A percentile compares a stretch with the other conserved stretches of the same genome.
Conservation (phyloP, 225 moss, liverwort and hornwort genomes). For the Lunularia cruciata region DNA sequence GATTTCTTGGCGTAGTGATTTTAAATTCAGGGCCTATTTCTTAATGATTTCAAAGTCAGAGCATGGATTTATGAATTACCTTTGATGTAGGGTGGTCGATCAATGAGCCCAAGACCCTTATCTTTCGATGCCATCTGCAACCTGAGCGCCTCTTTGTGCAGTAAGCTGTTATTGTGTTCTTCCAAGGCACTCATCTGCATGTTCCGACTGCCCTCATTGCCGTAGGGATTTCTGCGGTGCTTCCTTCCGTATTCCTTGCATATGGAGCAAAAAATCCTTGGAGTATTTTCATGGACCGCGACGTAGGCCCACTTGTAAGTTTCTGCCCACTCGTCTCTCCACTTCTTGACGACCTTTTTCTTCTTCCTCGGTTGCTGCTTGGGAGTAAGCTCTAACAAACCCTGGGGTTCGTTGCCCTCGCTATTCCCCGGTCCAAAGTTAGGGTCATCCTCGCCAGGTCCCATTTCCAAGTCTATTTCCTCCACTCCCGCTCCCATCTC, state of each 20-base stretch:
- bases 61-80: constrained; percentile 45
- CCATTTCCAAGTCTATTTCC: constrained; percentile 99
- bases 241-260: constrained; percentile 98
- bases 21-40: not conserved
- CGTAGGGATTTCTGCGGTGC: constrained; percentile 94
- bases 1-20: not conserved
- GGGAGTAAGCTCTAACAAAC: constrained; percentile 61
- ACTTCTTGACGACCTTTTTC: constrained; percentile 99
- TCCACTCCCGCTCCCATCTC: constrained; percentile 85
- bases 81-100: constrained; percentile 85
- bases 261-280: constrained; percentile 94
- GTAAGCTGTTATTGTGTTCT: constrained; percentile 94
- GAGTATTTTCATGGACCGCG: constrained; percentile 82
- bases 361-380: constrained; percentile 94
- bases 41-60: not conserved
- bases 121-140: constrained; percentile 97
- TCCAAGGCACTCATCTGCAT: constrained; percentile 99
- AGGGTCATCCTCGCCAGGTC: constrained; percentile 84
- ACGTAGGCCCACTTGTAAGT: constrained; percentile 99
- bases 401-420: constrained; percentile 57
- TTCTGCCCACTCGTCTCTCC: constrained; percentile 99
- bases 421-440: constrained; percentile 64
- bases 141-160: constrained; percentile 96
- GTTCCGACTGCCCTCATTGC: constrained; percentile 98
- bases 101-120: constrained; percentile 85